phyloP scores from a whole-genome alignment of 148 eudicot genomes.

The Persicaria tinctoria region DNA sequence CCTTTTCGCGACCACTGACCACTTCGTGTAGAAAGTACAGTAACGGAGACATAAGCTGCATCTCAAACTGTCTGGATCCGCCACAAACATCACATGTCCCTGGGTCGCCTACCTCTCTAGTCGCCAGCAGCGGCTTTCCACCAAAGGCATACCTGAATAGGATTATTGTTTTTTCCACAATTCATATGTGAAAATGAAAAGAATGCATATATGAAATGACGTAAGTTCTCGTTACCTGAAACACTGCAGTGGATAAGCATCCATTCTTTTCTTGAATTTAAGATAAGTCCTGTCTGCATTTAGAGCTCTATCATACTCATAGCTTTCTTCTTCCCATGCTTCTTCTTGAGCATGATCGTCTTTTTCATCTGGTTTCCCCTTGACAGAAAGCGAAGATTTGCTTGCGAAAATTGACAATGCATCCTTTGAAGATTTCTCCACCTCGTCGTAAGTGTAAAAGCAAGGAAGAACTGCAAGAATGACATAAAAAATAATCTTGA shows the following conservation, averaged over 20 bases:
- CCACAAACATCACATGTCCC: constrained; percentile 61
- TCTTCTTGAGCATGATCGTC: constrained; percentile 43
- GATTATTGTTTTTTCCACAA: too few species aligned
- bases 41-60: constrained; percentile 88
- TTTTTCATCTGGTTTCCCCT: constrained; percentile 29
- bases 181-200: too few species aligned
- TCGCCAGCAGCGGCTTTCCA: constrained; percentile 77
- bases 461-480: constrained; percentile 67
- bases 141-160: constrained; percentile 62
- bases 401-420: constrained; percentile 30
- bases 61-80: constrained; percentile 60
- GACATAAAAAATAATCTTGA: constrained; percentile 1
- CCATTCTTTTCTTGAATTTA: constrained; percentile 85
- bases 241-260: constrained; percentile 75
- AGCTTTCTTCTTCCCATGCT: constrained; percentile 69
- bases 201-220: too few species aligned
- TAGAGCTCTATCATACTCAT: constrained; percentile 77
- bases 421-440: constrained; percentile 41
- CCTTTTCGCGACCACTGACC: constrained; percentile 30
- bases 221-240: constrained; percentile 40
- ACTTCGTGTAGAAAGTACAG: constrained; percentile 68
- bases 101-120: constrained; percentile 35
- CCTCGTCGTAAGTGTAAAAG: constrained; percentile 58
- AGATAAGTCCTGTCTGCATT: constrained; percentile 85
- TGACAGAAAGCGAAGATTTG: constrained; percentile 23